phyloP scores from a whole-genome alignment of 2,329 filamentous ascomycete species.

The Diplodia seriata region DNA sequence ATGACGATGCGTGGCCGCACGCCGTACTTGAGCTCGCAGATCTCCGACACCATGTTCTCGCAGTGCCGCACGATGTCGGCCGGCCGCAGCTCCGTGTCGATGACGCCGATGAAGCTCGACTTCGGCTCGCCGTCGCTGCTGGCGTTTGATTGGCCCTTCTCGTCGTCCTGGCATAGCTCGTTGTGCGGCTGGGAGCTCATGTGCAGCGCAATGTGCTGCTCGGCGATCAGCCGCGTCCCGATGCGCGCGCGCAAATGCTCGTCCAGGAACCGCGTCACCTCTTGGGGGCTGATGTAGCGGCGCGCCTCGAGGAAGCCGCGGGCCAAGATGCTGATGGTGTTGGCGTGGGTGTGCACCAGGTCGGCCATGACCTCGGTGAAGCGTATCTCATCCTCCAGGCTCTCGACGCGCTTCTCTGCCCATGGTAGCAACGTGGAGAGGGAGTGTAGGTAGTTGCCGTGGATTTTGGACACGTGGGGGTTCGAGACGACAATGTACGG shows the following conservation, averaged over 20 bases:
- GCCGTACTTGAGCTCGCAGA: conserved; percentile 95
- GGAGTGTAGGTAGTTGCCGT: conserved; percentile 94
- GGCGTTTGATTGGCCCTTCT: conserved; percentile 42
- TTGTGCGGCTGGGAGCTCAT: conserved; percentile 75
- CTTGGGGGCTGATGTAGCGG: conserved; percentile 80
- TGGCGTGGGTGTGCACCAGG: conserved; percentile 90
- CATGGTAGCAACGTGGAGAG: conserved; percentile 90
- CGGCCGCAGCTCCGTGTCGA: conserved; percentile 87
- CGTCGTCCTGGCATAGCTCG: conserved; percentile 53
- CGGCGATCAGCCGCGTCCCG: conserved; percentile 89
- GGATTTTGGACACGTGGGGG: conserved; percentile 90
- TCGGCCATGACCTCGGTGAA: conserved; percentile 95
- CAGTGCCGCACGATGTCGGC: conserved; percentile 82
- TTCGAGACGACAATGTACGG: conserved; percentile 99
- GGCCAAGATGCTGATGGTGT: conserved; percentile 92
- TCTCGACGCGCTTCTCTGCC: conserved; percentile 73
- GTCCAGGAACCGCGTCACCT: conserved; percentile 92
- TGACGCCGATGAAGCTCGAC: conserved; percentile 86
- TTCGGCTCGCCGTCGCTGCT: conserved; percentile 52
- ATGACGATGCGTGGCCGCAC: conserved; percentile 81
- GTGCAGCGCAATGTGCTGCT: conserved; percentile 95
- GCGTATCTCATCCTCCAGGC: conserved; percentile 82
- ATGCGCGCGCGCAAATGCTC: conserved; percentile 93
- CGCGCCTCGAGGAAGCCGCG: conserved; percentile 91
- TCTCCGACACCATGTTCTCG: conserved; percentile 90